Percentiles rank a stretch among this genome's conserved stretches.
Evolutionary conservation across 306 rosid species (phyloP).

Genomic region (Cicer chorassanicum): DNA sequence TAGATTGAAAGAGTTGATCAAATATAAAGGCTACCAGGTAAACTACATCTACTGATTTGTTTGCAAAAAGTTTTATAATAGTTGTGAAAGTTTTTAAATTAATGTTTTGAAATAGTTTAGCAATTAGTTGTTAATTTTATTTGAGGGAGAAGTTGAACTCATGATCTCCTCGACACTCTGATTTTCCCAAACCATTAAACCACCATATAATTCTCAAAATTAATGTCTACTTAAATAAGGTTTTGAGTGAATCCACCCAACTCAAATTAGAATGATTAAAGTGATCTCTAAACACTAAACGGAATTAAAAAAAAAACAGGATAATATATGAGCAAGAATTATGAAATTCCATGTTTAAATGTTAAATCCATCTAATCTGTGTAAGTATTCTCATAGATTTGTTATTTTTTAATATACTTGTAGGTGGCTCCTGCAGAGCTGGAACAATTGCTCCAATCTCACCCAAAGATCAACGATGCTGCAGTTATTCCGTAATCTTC

Average conservation of each 20-base stretch:
- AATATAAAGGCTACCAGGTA: slow-evolving; percentile 71
- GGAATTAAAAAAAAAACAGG: too few relatives aligned
- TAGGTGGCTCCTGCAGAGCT: slow-evolving; percentile 82
- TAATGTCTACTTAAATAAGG: too few relatives aligned
- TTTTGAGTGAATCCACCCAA: too few relatives aligned
- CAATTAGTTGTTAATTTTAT: too few relatives aligned
- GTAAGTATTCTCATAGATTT: not conserved
- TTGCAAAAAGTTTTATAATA: not conserved
- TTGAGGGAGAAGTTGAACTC: too few relatives aligned
- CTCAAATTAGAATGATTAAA: too few relatives aligned
- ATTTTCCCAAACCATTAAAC: too few relatives aligned
- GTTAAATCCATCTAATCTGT: not conserved
- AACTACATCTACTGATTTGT: not conserved
- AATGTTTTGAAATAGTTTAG: too few relatives aligned
- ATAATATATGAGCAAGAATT: not conserved
- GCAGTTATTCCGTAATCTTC: slow-evolving; percentile 65
- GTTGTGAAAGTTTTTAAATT: not conserved
- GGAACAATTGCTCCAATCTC: slow-evolving; percentile 68
- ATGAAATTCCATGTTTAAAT: not conserved
- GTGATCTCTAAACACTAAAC: too few relatives aligned
- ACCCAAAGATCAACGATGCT: slow-evolving; percentile 62
- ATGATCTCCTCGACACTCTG: too few relatives aligned
- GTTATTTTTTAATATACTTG: not conserved
- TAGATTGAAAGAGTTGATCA: slow-evolving; percentile 68
- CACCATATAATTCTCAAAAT: too few relatives aligned